phyloP scores from a whole-genome alignment of 768 basidiomycete genomes.

The Russula griseocarnosa region DNA sequence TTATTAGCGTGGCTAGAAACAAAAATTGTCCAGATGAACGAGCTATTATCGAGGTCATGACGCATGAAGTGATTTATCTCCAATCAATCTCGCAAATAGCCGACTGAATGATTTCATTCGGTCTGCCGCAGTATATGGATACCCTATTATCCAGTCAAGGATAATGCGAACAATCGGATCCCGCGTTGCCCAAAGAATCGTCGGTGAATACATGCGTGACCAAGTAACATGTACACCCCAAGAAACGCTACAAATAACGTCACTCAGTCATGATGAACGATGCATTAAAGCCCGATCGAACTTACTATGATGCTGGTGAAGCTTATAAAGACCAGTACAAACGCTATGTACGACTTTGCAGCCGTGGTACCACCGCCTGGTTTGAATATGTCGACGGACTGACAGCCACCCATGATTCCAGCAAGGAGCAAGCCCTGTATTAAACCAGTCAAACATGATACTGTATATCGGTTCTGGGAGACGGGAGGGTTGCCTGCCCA shows the following conservation, averaged over 20 bases:
- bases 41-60: not conserved
- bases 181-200: conserved; percentile 32
- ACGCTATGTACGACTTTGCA: conserved; percentile 72
- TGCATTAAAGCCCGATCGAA: not conserved
- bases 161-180: not conserved
- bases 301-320: conserved; percentile 64
- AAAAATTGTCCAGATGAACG: not conserved
- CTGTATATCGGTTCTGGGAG: not conserved
- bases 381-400: conserved; percentile 58
- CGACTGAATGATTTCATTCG: too few relatives aligned
- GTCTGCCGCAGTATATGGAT: too few relatives aligned
- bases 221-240: conserved; percentile 55
- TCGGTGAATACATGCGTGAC: conserved; percentile 50
- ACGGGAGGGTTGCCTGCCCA: not conserved
- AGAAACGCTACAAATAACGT: conserved; percentile 44
- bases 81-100: too few relatives aligned
- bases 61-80: not conserved
- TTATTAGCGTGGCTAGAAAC: not conserved
- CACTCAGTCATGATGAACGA: conserved; percentile 24
- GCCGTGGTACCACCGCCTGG: conserved; percentile 45
- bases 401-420: conserved; percentile 60
- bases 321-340: conserved; percentile 78
- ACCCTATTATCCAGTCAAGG: not conserved
- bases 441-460: not conserved
- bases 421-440: conserved; percentile 63